Evolutionary conservation across 306 rosid genomes (phyloP).

Genomic region (Gastrolobium villosum): DNA sequence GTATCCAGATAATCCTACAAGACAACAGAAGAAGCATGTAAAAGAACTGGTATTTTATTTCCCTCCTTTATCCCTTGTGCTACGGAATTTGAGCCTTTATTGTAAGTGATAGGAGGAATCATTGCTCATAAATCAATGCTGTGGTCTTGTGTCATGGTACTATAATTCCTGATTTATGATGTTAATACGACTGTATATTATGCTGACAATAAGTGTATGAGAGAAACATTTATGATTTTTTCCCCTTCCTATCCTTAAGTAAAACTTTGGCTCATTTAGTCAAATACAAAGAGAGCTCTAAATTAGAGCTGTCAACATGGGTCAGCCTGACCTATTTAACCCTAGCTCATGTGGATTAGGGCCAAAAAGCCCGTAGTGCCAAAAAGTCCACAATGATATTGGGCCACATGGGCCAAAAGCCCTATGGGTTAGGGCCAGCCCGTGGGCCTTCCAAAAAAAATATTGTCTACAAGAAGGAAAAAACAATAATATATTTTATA

Average conservation of each 20-base stretch:
- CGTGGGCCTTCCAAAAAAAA: no score
- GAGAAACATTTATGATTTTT: conserved; percentile 13
- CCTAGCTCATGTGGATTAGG: no score
- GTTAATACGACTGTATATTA: conserved; percentile 16
- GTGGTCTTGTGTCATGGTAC: conserved; percentile 15
- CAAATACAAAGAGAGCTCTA: not conserved
- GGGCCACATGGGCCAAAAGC: no score
- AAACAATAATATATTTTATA: no score
- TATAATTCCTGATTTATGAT: not conserved
- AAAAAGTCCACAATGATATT: no score
- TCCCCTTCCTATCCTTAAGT: conserved; percentile 22
- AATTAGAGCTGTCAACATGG: not conserved
- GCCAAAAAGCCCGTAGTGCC: no score
- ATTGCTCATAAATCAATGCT: conserved; percentile 13
- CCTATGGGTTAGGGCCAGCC: no score
- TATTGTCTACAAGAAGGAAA: no score
- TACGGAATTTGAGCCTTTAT: conserved; percentile 36
- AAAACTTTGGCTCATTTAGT: not conserved
- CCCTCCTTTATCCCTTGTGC: conserved; percentile 26
- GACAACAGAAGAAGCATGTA: conserved; percentile 96
- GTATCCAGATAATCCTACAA: conserved; percentile 95
- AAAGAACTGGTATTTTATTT: conserved; percentile 81
- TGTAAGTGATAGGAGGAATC: conserved; percentile 31
- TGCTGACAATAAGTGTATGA: conserved; percentile 6
- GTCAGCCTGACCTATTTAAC: no score